A percentile compares a stretch with the other conserved stretches of the same genome.
phyloP scores from a whole-genome alignment of 805 yeast genomes.

The Ogataea trehaloabstinens region DNA sequence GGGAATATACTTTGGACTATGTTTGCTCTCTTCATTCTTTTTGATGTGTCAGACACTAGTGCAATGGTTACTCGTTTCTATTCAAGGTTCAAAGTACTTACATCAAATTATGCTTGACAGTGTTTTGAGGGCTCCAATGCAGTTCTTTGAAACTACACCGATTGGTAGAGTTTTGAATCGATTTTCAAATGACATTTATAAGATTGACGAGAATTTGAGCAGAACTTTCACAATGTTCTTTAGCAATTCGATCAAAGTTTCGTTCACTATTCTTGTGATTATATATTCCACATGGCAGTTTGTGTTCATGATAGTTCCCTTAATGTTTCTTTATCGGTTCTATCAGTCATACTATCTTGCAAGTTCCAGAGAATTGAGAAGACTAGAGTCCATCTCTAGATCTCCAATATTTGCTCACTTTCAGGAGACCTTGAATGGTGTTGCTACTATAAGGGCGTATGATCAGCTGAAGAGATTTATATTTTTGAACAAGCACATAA shows the following conservation, averaged over 20 bases:
- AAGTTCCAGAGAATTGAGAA: constrained; percentile 78
- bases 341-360: constrained; percentile 76
- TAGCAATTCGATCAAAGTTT: constrained; percentile 56
- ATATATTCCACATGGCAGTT: constrained; percentile 88
- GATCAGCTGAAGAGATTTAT: constrained; percentile 62
- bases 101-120: constrained; percentile 71
- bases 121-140: constrained; percentile 90
- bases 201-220: constrained; percentile 76
- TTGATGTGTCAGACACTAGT: constrained; percentile 64
- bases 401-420: constrained; percentile 83
- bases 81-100: constrained; percentile 72
- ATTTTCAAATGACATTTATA: constrained; percentile 87
- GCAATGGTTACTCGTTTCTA: constrained; percentile 78
- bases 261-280: constrained; percentile 77
- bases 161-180: constrained; percentile 89
- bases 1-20: constrained; percentile 71
- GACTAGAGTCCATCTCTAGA: constrained; percentile 75
- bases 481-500: constrained; percentile 61
- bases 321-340: constrained; percentile 59
- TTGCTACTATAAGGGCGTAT: constrained; percentile 73
- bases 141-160: constrained; percentile 94
- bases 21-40: constrained; percentile 61
- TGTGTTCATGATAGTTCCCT: constrained; percentile 67
- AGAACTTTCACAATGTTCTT: constrained; percentile 72
- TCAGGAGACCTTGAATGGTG: constrained; percentile 78